Evolutionary conservation across 305 asterid species (phyloP), one percentile per base, ranked within the genome.

Genomic region (Solanum chacoense): DNA sequence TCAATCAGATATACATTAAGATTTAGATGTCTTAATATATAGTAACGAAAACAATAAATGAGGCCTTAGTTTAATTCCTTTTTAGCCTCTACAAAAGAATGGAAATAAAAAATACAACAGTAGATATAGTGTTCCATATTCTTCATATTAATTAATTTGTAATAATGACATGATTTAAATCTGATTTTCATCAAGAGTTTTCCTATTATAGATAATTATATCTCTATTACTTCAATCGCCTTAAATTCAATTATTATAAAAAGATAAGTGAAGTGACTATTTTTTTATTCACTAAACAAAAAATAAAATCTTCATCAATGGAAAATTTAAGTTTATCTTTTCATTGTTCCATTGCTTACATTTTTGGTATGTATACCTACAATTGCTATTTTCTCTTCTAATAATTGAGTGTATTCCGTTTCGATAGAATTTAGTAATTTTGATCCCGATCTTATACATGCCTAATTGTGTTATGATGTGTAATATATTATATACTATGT

Each of bases 381-480:
- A 22, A 59, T 59, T 20, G 11, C 26, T 59, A 59, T 20, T 59
- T 18, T 7, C 26, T 59, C 26, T 59, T 59, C 26, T 59, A 20
- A 59, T 59, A 59, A 20, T 55, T 55, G 1, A 20, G 26, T 55
- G 24, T 55, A 55, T 0, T 50, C 0, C 0, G 22, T 45, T 45
- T 14, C 59, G 4, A 18, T 18, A 55, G n/a, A 55, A 55, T 55
- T 1, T 0, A 55, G 0, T 18, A 55, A 18, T 55, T 55, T 55
- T 18, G n/a, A 18, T 0, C 24, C 11, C 10, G 0, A 55, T 55
- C n/a, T 55, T 55, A 0, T 55, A 55, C 11, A 0, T 55, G 0
- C 11, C 26, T 59, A 59, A 3, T 8, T 8, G 5, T 55, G 24
- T 55, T 55, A 55, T 18, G 22, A 11, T 37, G 40, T 3, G 4